phyloP scores from a whole-genome alignment of 1,284 basidiomycete species.

The Schizophyllum commune region DNA sequence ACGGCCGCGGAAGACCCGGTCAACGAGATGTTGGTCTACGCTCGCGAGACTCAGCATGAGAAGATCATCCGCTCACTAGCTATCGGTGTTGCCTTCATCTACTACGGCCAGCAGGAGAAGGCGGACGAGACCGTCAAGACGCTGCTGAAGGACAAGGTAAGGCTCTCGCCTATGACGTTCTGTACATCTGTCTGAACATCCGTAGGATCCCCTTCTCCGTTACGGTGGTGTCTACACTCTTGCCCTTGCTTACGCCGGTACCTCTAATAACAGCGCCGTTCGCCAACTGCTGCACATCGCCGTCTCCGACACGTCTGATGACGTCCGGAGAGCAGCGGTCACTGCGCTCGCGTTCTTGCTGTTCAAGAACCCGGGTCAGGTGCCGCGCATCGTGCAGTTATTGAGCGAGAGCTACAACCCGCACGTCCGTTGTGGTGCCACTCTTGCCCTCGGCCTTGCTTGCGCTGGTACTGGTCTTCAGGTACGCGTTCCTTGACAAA shows the following conservation, averaged over 20 bases:
- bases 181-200: slow-evolving; percentile 7
- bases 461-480: slow-evolving; percentile 95
- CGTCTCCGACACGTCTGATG: slow-evolving; percentile 94
- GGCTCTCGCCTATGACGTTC: slow-evolving; percentile 9
- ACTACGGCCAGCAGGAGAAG: slow-evolving; percentile 86
- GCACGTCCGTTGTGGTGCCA: slow-evolving; percentile 94
- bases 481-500: slow-evolving; percentile 29
- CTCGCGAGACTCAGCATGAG: slow-evolving; percentile 93
- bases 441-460: slow-evolving; percentile 89
- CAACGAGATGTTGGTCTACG: slow-evolving; percentile 91
- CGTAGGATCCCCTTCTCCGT: slow-evolving; percentile 86
- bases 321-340: slow-evolving; percentile 91
- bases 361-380: slow-evolving; percentile 91
- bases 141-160: slow-evolving; percentile 80
- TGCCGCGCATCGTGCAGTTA: slow-evolving; percentile 91
- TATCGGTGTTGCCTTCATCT: slow-evolving; percentile 84
- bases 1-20: slow-evolving; percentile 73
- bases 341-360: slow-evolving; percentile 91
- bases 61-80: slow-evolving; percentile 95
- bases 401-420: slow-evolving; percentile 97
- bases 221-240: slow-evolving; percentile 96
- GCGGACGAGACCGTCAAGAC: slow-evolving; percentile 74
- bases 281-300: slow-evolving; percentile 88
- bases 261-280: slow-evolving; percentile 87
- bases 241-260: slow-evolving; percentile 91